Conservation (phyloP, 78 protist genomes). For the Polysphondylium violaceum region DNA sequence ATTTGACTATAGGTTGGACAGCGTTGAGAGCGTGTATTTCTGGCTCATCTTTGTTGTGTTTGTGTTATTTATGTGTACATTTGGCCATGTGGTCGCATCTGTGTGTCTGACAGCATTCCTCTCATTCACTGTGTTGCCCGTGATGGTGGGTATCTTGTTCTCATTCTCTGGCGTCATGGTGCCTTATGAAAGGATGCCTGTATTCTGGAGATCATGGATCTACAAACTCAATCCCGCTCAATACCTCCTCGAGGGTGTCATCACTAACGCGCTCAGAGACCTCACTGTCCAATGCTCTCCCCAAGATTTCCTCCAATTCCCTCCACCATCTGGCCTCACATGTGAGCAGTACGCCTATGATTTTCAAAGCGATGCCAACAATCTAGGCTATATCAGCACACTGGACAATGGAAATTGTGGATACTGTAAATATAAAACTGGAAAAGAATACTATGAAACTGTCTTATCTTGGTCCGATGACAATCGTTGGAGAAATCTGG, state of each 20-base stretch:
- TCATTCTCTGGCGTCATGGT: constrained; percentile 67
- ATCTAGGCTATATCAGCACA: not conserved
- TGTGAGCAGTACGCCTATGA: constrained; percentile 24
- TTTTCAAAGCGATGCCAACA: not conserved
- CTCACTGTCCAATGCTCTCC: constrained; percentile 12
- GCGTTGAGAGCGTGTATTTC: constrained; percentile 16
- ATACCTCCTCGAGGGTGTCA: constrained; percentile 73
- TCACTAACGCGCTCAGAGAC: constrained; percentile 23
- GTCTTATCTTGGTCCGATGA: constrained; percentile 22
- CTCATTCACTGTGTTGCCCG: constrained; percentile 56
- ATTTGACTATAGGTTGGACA: not conserved
- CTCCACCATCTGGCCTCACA: constrained; percentile 3
- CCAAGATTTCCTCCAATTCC: constrained; percentile 25
- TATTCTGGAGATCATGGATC: constrained; percentile 47
- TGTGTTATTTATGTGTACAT: constrained; percentile 45
- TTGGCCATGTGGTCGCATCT: constrained; percentile 75
- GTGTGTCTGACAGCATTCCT: constrained; percentile 54
- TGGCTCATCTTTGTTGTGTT: constrained; percentile 56
- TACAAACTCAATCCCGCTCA: constrained; percentile 49
- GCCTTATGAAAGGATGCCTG: constrained; percentile 36
- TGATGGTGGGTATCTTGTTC: constrained; percentile 58
- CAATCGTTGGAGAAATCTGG: constrained; percentile 73
- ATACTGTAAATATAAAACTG: constrained; percentile 50
- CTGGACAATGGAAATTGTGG: constrained; percentile 12
- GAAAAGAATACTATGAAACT: constrained; percentile 46